A percentile compares a stretch with the other conserved stretches of the same genome.
phyloP scores from a whole-genome alignment of 495 filamentous ascomycete genomes.

The Talaromyces proteolyticus region DNA sequence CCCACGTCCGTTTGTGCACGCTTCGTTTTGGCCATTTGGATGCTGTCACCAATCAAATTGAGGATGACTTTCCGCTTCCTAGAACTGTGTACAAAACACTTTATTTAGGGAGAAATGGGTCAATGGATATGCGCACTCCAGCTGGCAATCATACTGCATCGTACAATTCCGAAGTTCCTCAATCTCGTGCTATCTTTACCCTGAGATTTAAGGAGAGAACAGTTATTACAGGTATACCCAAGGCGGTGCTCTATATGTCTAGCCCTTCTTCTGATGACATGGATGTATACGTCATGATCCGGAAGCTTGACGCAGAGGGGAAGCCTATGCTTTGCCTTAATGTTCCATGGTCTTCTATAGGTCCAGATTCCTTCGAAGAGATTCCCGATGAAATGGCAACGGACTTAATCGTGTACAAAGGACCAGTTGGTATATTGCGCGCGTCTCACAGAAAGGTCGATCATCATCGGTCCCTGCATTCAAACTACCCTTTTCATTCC shows the following conservation, averaged over 20 bases:
- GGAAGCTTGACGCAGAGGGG: conserved; percentile 29
- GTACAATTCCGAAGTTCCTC: conserved; percentile 18
- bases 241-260: conserved; percentile 33
- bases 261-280: conserved; percentile 30
- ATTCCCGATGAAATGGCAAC: conserved; percentile 21
- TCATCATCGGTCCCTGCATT: conserved; percentile 15
- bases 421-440: conserved; percentile 25
- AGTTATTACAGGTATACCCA: conserved; percentile 25
- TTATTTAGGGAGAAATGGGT: conserved; percentile 13
- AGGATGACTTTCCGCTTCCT: conserved; percentile 25
- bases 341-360: conserved; percentile 22
- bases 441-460: conserved; percentile 27
- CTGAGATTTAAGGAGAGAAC: conserved; percentile 20
- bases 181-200: conserved; percentile 19
- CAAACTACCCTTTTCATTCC: conserved; percentile 28
- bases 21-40: conserved; percentile 20
- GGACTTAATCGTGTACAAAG: conserved; percentile 20
- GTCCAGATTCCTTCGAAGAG: conserved; percentile 22
- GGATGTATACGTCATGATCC: conserved; percentile 28
- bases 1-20: conserved; percentile 24
- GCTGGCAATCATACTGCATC: conserved; percentile 3
- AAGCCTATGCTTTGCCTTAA: conserved; percentile 26
- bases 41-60: conserved; percentile 16
- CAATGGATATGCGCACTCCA: not conserved
- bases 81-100: conserved; percentile 22